Base-by-base conservation (phyloP, 352 stramenopile genomes). In the Globisporangium polare region DNA sequence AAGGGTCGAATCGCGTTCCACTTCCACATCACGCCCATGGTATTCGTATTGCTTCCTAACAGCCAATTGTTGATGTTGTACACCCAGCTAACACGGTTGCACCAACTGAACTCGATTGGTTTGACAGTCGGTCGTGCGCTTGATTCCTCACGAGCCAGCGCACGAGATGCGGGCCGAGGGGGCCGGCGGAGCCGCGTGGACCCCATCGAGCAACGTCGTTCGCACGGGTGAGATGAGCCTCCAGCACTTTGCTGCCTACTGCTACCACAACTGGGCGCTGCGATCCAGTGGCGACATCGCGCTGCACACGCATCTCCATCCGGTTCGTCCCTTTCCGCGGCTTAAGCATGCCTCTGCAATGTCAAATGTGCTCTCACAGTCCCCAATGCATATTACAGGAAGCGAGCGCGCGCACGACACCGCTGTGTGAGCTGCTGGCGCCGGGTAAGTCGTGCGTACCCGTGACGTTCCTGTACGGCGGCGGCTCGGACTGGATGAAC, bases 401-500 rank as follows among this genome's bases (percentile, higher is more conserved):
- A 42, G 54, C 41, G n/a, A 43, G 54, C 0, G 54, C 54, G n/a
- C 39, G 41, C 7, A 50, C 17, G 27, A 61, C 24, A 24, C 41
- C 24, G 5, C 22, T 61, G 24, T 49, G 43, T 29, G 41, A 61
- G 5, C 54, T 61, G 54, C 54, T 61, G 8, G 54, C n/a, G 1
- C 39, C 41, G 29, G 54, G 18, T 4, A 50, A 43, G 31, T 35
- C 26, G 42, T 10, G 20, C 10, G 54, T 53, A 24, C 62, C 66
- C 17, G 52, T 73, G 15, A 71, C 59, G 4, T 73, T 73, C 26
- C 35, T 73, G 52, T 71, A 67, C 29, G 62, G 66, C 20, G 63
- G 46, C 10, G 58, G 50, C 0, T 39, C 27, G 7, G 63, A 73
- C 62, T 73, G 66, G 66, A 71, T 73, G 66, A 65, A 73, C 39